Evolutionary conservation across 495 filamentous ascomycete species (phyloP).

Genomic region (Podospora didyma): DNA sequence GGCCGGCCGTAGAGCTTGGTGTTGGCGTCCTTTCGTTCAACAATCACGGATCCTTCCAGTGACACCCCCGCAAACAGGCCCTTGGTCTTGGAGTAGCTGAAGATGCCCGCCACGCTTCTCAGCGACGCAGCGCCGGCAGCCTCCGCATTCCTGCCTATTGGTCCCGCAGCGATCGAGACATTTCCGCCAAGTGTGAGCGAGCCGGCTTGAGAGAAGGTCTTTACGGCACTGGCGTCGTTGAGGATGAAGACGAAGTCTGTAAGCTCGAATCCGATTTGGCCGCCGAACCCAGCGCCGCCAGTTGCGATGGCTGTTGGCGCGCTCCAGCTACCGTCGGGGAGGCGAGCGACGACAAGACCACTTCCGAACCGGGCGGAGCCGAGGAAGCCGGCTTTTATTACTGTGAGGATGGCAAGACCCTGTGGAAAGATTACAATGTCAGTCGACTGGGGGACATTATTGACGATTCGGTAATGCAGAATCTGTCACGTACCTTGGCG

Average conservation of each 20-base stretch:
- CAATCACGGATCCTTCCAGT: constrained; percentile 82
- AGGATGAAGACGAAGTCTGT: constrained; percentile 99
- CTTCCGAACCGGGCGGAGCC: constrained; percentile 90
- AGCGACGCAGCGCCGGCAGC: constrained; percentile 91
- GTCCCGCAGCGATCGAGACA: constrained; percentile 91
- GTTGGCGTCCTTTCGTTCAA: constrained; percentile 94
- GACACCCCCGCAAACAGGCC: constrained; percentile 94
- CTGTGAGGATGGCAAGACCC: constrained; percentile 93
- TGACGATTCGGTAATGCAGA: neutral
- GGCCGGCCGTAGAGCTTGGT: constrained; percentile 87
- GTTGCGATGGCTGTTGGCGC: constrained; percentile 90
- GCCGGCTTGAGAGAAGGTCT: constrained; percentile 90
- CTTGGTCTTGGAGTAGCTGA: constrained; percentile 96
- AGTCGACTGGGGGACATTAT: too few relatives aligned
- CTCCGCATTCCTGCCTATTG: constrained; percentile 91
- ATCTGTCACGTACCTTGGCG: constrained; percentile 66
- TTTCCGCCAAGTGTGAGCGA: constrained; percentile 92
- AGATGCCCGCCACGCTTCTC: constrained; percentile 84
- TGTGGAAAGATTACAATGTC: constrained; percentile 26
- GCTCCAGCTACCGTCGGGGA: constrained; percentile 90
- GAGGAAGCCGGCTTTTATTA: constrained; percentile 94
- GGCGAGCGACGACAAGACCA: constrained; percentile 86
- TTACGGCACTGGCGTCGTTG: constrained; percentile 87
- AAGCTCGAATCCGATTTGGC: constrained; percentile 95
- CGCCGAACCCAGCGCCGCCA: constrained; percentile 88